Conservation (phyloP, 129 eudicot genomes). For the Flaveria sonorensis region DNA sequence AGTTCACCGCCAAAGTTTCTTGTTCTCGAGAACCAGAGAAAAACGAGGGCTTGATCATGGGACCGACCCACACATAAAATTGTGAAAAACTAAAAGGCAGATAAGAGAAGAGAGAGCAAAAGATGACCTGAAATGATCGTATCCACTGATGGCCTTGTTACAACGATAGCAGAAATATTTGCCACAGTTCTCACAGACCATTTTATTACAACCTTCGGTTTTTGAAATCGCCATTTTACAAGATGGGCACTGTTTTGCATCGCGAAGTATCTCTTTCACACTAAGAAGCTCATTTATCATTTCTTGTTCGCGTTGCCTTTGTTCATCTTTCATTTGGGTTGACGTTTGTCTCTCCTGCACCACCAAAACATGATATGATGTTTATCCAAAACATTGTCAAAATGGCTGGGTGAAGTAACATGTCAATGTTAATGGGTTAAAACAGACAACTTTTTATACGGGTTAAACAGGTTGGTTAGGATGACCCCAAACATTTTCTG, state of each 20-base stretch:
- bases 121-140: slow-evolving; percentile 82
- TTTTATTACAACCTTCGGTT: slow-evolving; percentile 92
- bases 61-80: not conserved
- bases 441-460: no score
- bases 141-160: slow-evolving; percentile 66
- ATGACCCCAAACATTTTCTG: not conserved
- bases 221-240: slow-evolving; percentile 93
- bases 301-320: slow-evolving; percentile 57
- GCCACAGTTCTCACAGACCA: slow-evolving; percentile 77
- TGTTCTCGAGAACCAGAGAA: not conserved
- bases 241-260: slow-evolving; percentile 84
- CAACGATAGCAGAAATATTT: slow-evolving; percentile 80
- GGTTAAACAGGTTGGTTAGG: not conserved
- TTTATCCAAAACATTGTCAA: slow-evolving; percentile 2
- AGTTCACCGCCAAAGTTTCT: not conserved
- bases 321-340: slow-evolving; percentile 45
- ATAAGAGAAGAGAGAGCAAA: not conserved
- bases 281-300: slow-evolving; percentile 83
- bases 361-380: not conserved
- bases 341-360: slow-evolving; percentile 48
- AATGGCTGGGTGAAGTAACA: not conserved
- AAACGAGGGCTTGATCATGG: not conserved
- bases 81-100: slow-evolving; percentile 5
- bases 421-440: not conserved
- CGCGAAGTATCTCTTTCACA: slow-evolving; percentile 61